Conservation (phyloP, 306 rosid genomes). For the Hippophae tibetana region DNA sequence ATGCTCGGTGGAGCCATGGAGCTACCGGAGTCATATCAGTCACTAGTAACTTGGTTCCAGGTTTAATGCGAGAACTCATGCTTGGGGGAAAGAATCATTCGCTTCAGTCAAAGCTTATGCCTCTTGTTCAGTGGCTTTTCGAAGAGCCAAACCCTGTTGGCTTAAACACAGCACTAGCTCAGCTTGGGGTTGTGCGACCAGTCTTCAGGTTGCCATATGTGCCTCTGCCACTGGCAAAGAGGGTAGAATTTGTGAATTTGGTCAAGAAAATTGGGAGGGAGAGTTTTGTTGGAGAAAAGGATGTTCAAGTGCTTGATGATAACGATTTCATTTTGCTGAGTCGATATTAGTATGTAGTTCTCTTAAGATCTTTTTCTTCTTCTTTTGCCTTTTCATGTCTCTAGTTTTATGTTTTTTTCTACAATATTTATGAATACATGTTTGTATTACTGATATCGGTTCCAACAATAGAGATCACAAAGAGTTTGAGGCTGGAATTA, state of each 20-base stretch:
- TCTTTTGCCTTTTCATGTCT: too few relatives aligned
- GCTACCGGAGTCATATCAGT: slow-evolving; percentile 91
- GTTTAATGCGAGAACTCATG: slow-evolving; percentile 73
- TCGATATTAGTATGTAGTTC: slow-evolving; percentile 33
- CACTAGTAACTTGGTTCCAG: slow-evolving; percentile 77
- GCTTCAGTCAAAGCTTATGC: slow-evolving; percentile 57
- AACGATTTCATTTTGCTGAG: slow-evolving; percentile 50
- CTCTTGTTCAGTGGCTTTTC: slow-evolving; percentile 79
- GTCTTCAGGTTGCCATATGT: too few relatives aligned
- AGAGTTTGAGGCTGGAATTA: too few relatives aligned
- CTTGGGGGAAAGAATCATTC: slow-evolving; percentile 50
- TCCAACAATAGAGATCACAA: too few relatives aligned
- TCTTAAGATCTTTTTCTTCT: too few relatives aligned
- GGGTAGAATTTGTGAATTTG: too few relatives aligned
- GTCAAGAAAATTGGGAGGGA: too few relatives aligned
- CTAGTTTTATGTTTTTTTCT: too few relatives aligned
- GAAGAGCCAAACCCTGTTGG: slow-evolving; percentile 83
- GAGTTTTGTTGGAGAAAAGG: too few relatives aligned
- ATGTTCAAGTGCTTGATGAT: slow-evolving; percentile 44
- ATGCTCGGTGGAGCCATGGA: slow-evolving; percentile 88
- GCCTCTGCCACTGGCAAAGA: too few relatives aligned
- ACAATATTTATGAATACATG: too few relatives aligned
- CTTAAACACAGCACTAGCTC: slow-evolving; percentile 90
- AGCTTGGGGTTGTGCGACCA: slow-evolving; percentile 74
- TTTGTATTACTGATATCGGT: too few relatives aligned